Conservation (phyloP, 768 basidiomycete species). For the Suillus brevipes region DNA sequence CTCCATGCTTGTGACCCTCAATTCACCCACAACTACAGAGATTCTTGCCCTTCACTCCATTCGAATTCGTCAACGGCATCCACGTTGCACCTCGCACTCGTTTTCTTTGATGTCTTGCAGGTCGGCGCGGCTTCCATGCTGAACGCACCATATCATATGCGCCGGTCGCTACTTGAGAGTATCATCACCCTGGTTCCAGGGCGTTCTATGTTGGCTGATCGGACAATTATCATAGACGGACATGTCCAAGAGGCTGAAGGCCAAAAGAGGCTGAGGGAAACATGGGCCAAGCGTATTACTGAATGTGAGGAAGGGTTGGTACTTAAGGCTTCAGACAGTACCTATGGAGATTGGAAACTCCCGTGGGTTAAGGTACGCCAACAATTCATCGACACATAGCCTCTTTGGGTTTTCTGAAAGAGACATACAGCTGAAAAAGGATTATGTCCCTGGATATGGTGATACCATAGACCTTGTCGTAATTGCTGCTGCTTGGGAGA, state of each 20-base stretch:
- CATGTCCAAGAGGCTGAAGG: conserved; percentile 13
- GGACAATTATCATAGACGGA: conserved; percentile 41
- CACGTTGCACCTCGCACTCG: conserved; percentile 65
- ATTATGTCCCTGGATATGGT: conserved; percentile 84
- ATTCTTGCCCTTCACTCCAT: conserved; percentile 42
- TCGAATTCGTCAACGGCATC: conserved; percentile 39
- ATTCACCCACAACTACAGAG: conserved; percentile 29
- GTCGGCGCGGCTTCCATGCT: conserved; percentile 63
- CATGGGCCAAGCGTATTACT: conserved; percentile 55
- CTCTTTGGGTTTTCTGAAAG: not conserved
- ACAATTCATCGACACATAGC: conserved; percentile 17
- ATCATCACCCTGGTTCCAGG: conserved; percentile 56
- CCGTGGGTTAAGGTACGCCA: conserved; percentile 77
- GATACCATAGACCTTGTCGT: conserved; percentile 80
- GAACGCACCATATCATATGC: conserved; percentile 51
- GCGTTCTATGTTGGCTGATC: conserved; percentile 61
- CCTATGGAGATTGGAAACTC: conserved; percentile 60
- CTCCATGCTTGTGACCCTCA: conserved; percentile 30
- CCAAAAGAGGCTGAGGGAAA: conserved; percentile 34
- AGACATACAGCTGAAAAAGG: conserved; percentile 60
- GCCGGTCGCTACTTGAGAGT: conserved; percentile 63
- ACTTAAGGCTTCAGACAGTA: conserved; percentile 69
- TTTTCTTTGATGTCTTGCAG: conserved; percentile 86
- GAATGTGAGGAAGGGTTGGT: conserved; percentile 69
- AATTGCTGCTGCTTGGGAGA: conserved; percentile 79